phyloP scores from a whole-genome alignment of 306 rosid species.

The Dicorynia guianensis region DNA sequence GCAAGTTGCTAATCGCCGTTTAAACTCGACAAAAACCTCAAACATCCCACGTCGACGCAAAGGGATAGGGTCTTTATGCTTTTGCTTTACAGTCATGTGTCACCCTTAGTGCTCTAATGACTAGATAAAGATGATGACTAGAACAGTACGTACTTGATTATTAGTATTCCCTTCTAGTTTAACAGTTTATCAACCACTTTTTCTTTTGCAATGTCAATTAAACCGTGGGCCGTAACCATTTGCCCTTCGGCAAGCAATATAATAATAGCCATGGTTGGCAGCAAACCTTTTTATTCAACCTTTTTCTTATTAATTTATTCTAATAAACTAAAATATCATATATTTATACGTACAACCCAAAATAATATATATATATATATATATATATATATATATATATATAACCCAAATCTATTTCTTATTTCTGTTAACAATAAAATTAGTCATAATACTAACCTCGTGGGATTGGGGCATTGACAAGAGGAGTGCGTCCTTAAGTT shows the following conservation, averaged over 20 bases:
- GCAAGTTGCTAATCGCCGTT: background rate
- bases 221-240: background rate
- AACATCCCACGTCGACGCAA: constrained; percentile 1
- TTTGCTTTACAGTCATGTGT: background rate
- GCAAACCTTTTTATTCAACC: no score
- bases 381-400: no score
- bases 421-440: no score
- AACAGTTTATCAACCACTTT: background rate
- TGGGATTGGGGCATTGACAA: no score
- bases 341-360: no score
- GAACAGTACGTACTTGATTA: background rate
- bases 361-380: no score
- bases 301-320: no score
- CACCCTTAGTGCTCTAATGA: background rate
- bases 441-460: no score
- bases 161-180: background rate
- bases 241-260: background rate
- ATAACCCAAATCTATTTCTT: no score
- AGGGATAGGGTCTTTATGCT: background rate
- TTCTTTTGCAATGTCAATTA: background rate
- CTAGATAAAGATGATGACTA: background rate
- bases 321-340: no score
- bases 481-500: no score
- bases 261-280: no score
- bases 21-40: constrained; percentile 7